phyloP scores from a whole-genome alignment of 2,329 filamentous ascomycete genomes.

The Colletotrichum gigasporum region DNA sequence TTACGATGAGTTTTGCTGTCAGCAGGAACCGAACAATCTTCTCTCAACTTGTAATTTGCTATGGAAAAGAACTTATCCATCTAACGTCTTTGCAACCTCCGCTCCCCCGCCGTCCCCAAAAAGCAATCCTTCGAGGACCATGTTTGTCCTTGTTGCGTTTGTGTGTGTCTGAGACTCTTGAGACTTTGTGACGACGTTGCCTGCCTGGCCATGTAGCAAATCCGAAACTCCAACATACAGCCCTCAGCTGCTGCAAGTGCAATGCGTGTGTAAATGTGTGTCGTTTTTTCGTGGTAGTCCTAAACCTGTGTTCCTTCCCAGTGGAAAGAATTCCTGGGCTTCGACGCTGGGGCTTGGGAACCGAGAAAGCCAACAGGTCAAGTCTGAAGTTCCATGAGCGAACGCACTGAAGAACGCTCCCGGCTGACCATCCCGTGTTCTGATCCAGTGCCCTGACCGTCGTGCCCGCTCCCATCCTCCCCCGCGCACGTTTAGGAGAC shows the following conservation, averaged over 20 bases:
- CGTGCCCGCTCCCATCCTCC: background rate
- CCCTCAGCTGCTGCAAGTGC: conserved; percentile 30
- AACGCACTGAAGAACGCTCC: background rate
- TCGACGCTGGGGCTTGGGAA: background rate
- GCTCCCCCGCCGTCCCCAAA: background rate
- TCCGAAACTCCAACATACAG: conserved; percentile 32
- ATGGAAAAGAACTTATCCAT: background rate
- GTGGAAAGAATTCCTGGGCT: background rate
- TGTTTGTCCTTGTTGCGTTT: background rate
- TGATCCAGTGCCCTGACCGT: background rate
- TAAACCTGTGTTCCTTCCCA: conserved; percentile 1
- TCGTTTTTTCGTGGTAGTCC: conserved; percentile 6
- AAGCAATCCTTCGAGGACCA: background rate
- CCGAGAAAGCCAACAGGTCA: background rate
- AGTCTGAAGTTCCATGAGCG: background rate
- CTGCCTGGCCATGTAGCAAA: conserved; percentile 23
- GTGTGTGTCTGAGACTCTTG: background rate
- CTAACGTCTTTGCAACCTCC: background rate
- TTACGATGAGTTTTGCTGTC: background rate
- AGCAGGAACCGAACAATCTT: background rate
- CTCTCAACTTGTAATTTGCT: conserved; percentile 3
- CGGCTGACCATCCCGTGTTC: background rate
- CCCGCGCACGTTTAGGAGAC: conserved; percentile 31
- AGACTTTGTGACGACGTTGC: conserved; percentile 16
- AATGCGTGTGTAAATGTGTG: conserved; percentile 19